Evolutionary conservation across 2,329 filamentous ascomycete genomes (phyloP), one percentile per base, ranked within the genome.

Genomic region (Pezicula neosporulosa): DNA sequence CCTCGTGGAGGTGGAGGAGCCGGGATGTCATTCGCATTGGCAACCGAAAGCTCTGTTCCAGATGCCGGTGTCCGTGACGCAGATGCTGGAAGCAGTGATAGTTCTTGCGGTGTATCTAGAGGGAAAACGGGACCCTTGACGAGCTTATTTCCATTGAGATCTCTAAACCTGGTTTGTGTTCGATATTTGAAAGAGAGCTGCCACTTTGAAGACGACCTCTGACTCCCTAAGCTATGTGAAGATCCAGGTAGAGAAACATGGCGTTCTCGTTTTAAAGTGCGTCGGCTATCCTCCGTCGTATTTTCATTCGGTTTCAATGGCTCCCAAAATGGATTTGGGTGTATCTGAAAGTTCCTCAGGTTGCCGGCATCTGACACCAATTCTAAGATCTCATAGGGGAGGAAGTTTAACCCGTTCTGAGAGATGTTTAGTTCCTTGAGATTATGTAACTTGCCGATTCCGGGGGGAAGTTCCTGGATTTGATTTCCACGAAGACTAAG

Each of bases 401-500:
- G 72, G 53, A 72, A 78, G 6, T 72, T 73, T 10, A 90, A 70
- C 5, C 70, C 67, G 55, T 89, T 90, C 48, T 85, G 78, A 1
- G 83, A 80, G 8, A 90, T 60, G 58, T 89, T 89, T 37, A 90
- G 76, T 47, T 82, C 76, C 47, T 72, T 70, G 4, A 90, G 73
- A 52, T 82, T 83, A 4, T 63, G 64, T 6, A 90, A 72, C 30
- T 78, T 77, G 19, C 71, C 72, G 45, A 90, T 81, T 3, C 75
- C 72, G 0, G 81, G 71, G 1, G 87, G 82, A 2, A 90, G 68
- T 60, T 86, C 78, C 0, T 69, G 70, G 13, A 90, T 73, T 21
- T 74, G 66, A 60, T 89, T 89, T 53, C 76, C 79, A 35, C 87
- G 81, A 15, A 90, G 72, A 58, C 80, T 88, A 12, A 90, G 75